Conservation (phyloP, 768 basidiomycete species). For the Suillus brevipes region DNA sequence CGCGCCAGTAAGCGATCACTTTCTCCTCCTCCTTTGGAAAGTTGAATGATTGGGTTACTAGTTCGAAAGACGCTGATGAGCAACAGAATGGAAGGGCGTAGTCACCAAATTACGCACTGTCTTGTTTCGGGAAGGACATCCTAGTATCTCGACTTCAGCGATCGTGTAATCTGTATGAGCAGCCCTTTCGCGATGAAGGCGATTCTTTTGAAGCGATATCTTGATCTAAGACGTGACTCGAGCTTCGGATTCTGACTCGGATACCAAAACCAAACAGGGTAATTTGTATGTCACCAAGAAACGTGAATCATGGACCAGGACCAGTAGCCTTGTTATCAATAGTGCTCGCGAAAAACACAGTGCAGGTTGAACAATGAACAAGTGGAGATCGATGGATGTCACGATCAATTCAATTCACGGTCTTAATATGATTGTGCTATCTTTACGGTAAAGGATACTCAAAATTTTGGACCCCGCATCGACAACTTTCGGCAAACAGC, state of each 20-base stretch:
- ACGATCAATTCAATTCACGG: background rate
- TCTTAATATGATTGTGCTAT: background rate
- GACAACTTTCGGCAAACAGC: background rate
- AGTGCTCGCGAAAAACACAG: background rate
- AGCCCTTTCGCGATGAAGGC: background rate
- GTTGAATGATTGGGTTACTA: slow-evolving; percentile 76
- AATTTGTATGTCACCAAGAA: background rate
- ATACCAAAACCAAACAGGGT: slow-evolving; percentile 3
- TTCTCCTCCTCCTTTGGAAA: slow-evolving; percentile 90
- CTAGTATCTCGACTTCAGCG: slow-evolving; percentile 8
- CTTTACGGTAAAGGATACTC: background rate
- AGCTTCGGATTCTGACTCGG: slow-evolving; percentile 1
- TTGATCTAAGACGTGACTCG: slow-evolving; percentile 4
- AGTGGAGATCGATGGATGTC: background rate
- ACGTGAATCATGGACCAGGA: background rate
- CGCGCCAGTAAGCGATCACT: slow-evolving; percentile 87
- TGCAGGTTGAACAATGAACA: background rate
- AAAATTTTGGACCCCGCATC: background rate
- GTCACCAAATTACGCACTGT: slow-evolving; percentile 50
- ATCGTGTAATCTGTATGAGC: background rate
- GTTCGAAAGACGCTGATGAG: slow-evolving; percentile 13
- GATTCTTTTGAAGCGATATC: background rate
- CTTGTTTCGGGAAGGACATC: slow-evolving; percentile 73
- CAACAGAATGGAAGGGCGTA: background rate
- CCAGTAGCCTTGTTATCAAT: background rate